A percentile compares a stretch with the other conserved stretches of the same genome.
phyloP scores from a whole-genome alignment of 208 protist genomes.

The Phytomonas sp. region DNA sequence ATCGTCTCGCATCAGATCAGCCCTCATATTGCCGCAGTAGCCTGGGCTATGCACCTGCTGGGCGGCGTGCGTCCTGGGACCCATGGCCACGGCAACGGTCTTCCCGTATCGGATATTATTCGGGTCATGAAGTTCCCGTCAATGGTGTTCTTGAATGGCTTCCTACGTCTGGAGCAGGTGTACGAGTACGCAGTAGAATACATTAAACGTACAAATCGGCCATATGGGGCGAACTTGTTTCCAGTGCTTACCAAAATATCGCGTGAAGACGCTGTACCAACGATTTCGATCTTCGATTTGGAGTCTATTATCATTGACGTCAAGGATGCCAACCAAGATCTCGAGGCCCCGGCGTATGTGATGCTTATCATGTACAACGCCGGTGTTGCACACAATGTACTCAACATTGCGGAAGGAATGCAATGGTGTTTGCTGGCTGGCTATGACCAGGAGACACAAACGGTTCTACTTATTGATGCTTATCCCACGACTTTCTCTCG shows the following conservation, averaged over 20 bases:
- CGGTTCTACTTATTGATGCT: constrained; percentile 72
- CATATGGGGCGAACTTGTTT: constrained; percentile 52
- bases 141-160: constrained; percentile 68
- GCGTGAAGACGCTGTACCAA: constrained; percentile 80
- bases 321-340: constrained; percentile 61
- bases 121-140: constrained; percentile 60
- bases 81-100: constrained; percentile 73
- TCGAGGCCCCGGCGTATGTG: constrained; percentile 58
- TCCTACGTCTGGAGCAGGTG: constrained; percentile 70
- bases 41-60: constrained; percentile 84
- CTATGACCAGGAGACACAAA: constrained; percentile 83
- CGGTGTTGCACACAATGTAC: constrained; percentile 80
- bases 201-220: constrained; percentile 29
- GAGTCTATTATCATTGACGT: constrained; percentile 78
- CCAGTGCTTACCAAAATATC: constrained; percentile 82
- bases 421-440: constrained; percentile 84
- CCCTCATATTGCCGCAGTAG: constrained; percentile 78
- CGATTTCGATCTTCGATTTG: constrained; percentile 83
- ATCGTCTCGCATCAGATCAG: constrained; percentile 70
- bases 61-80: constrained; percentile 45
- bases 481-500: constrained; percentile 79
- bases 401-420: constrained; percentile 59
- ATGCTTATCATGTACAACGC: constrained; percentile 89
- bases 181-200: constrained; percentile 75
- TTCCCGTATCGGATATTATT: constrained; percentile 79